Percentiles rank a stretch among this genome's conserved stretches.
Evolutionary conservation across 495 filamentous ascomycete species (phyloP).

Genomic region (Penicillium paxilli): DNA sequence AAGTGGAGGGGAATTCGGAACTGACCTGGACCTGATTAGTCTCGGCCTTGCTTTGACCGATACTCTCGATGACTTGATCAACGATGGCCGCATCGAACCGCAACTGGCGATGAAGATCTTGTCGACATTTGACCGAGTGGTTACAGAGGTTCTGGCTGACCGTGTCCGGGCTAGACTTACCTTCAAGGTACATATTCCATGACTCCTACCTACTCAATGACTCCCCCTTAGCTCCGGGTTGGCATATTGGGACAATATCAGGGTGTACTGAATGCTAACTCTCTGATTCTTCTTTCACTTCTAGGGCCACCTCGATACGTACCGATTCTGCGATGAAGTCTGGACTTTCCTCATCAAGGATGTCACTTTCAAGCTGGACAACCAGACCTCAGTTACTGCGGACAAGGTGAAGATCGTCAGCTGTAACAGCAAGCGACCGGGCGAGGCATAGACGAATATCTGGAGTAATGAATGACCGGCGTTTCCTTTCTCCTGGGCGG

Average conservation of each 20-base stretch:
- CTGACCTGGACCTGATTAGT: conserved; percentile 49
- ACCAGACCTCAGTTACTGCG: conserved; percentile 60
- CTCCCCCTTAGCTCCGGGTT: no score
- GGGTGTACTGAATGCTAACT: not conserved
- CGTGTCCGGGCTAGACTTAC: conserved; percentile 87
- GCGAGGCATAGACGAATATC: conserved; percentile 52
- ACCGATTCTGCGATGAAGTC: conserved; percentile 99
- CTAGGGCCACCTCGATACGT: conserved; percentile 96
- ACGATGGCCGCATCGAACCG: conserved; percentile 87
- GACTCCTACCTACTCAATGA: no score
- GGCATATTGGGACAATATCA: no score
- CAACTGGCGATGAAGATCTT: conserved; percentile 98
- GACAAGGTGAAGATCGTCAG: conserved; percentile 98
- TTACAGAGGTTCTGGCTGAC: conserved; percentile 84
- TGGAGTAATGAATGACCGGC: conserved; percentile 4
- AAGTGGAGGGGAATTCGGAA: not conserved
- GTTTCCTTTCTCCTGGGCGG: conserved; percentile 12
- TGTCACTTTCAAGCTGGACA: conserved; percentile 95
- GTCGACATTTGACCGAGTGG: conserved; percentile 83
- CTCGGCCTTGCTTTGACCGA: conserved; percentile 90
- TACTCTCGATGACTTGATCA: conserved; percentile 94
- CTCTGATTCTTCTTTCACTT: not conserved
- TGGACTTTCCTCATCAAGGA: conserved; percentile 99
- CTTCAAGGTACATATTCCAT: conserved; percentile 95
- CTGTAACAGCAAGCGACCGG: conserved; percentile 84